Evolutionary conservation across 2,329 filamentous ascomycete species (phyloP), one percentile per base, ranked within the genome.

Genomic region (Juglanconis sp.): DNA sequence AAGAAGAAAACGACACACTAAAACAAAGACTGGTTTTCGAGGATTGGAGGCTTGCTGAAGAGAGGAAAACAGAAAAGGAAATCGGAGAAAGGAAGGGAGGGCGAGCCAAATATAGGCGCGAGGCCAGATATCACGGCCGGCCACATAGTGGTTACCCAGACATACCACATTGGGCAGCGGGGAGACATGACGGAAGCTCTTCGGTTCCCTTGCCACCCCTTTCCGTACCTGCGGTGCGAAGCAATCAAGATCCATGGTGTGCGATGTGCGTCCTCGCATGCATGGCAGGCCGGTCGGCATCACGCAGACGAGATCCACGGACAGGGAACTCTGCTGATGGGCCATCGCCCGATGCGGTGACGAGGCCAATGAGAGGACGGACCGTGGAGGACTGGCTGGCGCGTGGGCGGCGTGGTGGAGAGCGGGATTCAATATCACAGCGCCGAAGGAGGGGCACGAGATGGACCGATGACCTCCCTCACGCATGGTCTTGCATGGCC

Each of bases 1-100:
- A 67, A 72, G 71, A 71, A 72, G 75, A 79, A 81, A 63, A 63
- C 61, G 61, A 63, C 61, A 54, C 44, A 40, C 44, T 47, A 57
- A 61, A 84, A 79, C 74, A 80, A 78, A 75, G 74, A 79, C 76
- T 75, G 77, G 78, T 78, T 80, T 80, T 80, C 71, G 74, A 73
- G 68, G 71, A 77, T 81, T 81, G 75, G 79, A 71, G 78, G 79
- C 86, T 89, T 89, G 87, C 87, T 88, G 81, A 81, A 81, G 86
- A 85, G 69, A 69, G 70, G 70, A 77, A 76, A 74, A 71, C 69
- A 68, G 74, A 75, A 76, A 70, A 71, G 69, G 47, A 72, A 69
- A 67, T 69, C 72, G 71, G 70, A 71, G 36, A 71, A 72, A 68
- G 68, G 65, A 50, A 67, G 71, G 72, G 69, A 68, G 66, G 54